Conservation (phyloP, 73 alveolate species). For the Tetrahymena malaccensis region DNA sequence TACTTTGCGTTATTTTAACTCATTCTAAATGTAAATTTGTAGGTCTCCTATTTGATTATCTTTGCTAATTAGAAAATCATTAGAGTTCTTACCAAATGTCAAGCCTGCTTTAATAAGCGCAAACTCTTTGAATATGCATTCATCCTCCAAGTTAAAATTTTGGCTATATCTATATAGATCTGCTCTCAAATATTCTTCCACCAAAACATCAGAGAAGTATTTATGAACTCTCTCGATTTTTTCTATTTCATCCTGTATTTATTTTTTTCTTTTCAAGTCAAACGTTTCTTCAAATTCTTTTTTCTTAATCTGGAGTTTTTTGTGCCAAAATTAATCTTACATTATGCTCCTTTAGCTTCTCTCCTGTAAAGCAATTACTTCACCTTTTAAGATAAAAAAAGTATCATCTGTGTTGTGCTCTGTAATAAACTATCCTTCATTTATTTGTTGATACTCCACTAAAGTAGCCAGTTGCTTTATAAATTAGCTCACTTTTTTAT, state of each 20-base stretch:
- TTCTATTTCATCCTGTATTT: background rate
- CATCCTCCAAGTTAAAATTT: background rate
- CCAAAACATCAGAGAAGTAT: background rate
- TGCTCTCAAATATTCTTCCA: background rate
- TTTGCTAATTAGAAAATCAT: background rate
- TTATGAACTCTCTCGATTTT: background rate
- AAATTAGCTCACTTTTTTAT: background rate
- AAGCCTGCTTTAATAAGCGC: background rate
- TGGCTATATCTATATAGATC: background rate
- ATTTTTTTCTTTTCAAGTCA: background rate
- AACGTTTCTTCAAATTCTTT: background rate
- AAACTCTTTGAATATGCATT: background rate
- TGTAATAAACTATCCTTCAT: background rate
- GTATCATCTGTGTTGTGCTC: background rate
- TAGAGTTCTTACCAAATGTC: background rate
- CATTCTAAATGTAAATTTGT: background rate
- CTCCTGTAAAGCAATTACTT: background rate
- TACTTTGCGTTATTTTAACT: background rate
- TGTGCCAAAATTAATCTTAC: background rate
- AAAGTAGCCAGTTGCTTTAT: background rate
- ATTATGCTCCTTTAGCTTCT: background rate
- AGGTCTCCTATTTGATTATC: background rate
- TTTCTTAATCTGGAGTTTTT: background rate
- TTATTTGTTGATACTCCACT: background rate
- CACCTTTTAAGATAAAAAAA: background rate